phyloP scores from a whole-genome alignment of 208 protist genomes.

The Crithidia sp. region DNA sequence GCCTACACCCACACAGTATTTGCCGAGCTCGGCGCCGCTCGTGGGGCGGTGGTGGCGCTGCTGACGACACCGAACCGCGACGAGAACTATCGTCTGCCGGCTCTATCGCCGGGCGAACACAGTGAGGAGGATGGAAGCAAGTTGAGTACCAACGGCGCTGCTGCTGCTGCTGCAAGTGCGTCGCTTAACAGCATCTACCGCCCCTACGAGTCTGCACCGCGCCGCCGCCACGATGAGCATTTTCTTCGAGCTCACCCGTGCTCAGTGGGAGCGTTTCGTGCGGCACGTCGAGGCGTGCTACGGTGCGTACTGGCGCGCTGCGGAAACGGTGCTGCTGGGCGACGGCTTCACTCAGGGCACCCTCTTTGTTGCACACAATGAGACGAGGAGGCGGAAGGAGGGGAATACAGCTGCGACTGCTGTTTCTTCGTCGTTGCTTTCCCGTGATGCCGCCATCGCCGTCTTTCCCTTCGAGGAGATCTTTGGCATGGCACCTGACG shows the following conservation, averaged over 20 bases:
- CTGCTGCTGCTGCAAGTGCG: neutral
- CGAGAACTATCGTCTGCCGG: constrained; percentile 35
- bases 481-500: constrained; percentile 34
- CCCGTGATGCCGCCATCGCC: constrained; percentile 17
- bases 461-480: constrained; percentile 39
- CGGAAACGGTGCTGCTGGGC: constrained; percentile 43
- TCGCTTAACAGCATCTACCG: constrained; percentile 35
- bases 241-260: constrained; percentile 63
- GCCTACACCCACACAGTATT: constrained; percentile 60
- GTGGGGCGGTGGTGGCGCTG: constrained; percentile 39
- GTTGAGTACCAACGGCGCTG: too few relatives aligned
- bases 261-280: constrained; percentile 53
- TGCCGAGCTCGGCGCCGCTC: constrained; percentile 31
- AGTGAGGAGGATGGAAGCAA: neutral
- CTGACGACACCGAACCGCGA: constrained; percentile 64
- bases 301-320: constrained; percentile 32
- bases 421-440: neutral
- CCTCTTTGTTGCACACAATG: constrained; percentile 31
- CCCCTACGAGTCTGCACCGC: constrained; percentile 6
- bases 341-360: constrained; percentile 58
- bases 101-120: neutral
- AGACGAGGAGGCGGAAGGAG: neutral
- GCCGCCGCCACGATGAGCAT: constrained; percentile 47
- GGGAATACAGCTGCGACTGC: too few relatives aligned
- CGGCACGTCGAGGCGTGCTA: constrained; percentile 47